Evolutionary conservation across 2,329 filamentous ascomycete species (phyloP).

Genomic region (Fusarium poae): DNA sequence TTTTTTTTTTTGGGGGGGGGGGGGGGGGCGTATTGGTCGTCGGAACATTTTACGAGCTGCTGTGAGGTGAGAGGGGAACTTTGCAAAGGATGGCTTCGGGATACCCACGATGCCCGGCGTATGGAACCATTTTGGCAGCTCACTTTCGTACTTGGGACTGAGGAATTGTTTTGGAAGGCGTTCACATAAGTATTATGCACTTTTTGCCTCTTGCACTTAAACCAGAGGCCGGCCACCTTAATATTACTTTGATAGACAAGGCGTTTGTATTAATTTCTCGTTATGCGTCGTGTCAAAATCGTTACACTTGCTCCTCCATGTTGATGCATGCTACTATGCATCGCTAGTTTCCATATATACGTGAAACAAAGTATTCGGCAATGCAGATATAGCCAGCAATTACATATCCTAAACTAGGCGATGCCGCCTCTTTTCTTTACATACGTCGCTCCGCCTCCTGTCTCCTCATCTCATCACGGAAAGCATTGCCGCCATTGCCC

Average conservation of each 20-base stretch:
- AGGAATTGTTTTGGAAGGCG: slow-evolving; percentile 9
- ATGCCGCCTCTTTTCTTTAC: slow-evolving; percentile 25
- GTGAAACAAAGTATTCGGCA: slow-evolving; percentile 2
- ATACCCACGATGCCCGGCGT: slow-evolving; percentile 46
- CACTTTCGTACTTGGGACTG: slow-evolving; percentile 22
- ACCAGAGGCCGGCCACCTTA: slow-evolving; percentile 1
- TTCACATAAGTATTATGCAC: slow-evolving; percentile 4
- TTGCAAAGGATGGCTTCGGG: slow-evolving; percentile 37
- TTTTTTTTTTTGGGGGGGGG: not conserved
- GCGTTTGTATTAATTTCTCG: slow-evolving; percentile 45
- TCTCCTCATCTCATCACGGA: slow-evolving; percentile 64
- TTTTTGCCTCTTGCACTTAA: slow-evolving; percentile 4
- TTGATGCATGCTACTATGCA: not conserved
- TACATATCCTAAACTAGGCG: not conserved
- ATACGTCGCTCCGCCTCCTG: slow-evolving; percentile 58
- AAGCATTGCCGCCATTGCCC: slow-evolving; percentile 57
- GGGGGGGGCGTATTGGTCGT: slow-evolving; percentile 2
- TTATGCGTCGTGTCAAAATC: slow-evolving; percentile 43
- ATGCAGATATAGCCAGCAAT: not conserved
- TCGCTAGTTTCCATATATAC: slow-evolving; percentile 31
- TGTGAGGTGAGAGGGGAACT: slow-evolving; percentile 19
- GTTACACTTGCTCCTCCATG: slow-evolving; percentile 30
- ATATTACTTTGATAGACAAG: slow-evolving; percentile 32
- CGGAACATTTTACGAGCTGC: slow-evolving; percentile 26
- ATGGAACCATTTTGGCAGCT: slow-evolving; percentile 36